A percentile compares a stretch with the other conserved stretches of the same genome.
phyloP scores from a whole-genome alignment of 179 eudicot genomes.

The Silene coronaria region DNA sequence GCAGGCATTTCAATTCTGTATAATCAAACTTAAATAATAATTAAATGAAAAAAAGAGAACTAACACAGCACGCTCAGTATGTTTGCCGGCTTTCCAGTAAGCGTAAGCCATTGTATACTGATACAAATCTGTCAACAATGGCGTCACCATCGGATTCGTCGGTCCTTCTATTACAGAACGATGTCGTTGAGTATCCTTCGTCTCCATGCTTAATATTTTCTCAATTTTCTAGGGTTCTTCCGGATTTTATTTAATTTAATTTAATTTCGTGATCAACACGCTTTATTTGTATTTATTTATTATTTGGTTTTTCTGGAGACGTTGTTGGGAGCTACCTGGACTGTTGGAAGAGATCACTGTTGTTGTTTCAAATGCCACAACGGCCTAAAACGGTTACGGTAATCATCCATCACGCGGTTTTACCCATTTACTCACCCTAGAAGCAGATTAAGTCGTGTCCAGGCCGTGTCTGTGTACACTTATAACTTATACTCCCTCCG shows the following conservation, averaged over 20 bases:
- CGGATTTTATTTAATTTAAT: background rate
- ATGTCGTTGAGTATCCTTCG: background rate
- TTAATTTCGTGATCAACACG: background rate
- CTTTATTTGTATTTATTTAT: too few relatives aligned
- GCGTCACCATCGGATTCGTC: constrained; percentile 94
- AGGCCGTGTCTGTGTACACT: too few relatives aligned
- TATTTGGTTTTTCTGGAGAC: too few relatives aligned
- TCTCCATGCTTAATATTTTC: constrained; percentile 28
- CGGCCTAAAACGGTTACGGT: too few relatives aligned
- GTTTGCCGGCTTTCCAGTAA: constrained; percentile 95
- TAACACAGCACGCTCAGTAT: constrained; percentile 83
- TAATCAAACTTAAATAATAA: background rate
- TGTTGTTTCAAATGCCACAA: too few relatives aligned
- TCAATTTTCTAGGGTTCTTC: constrained; percentile 25
- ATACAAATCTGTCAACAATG: constrained; percentile 82
- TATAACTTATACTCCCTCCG: too few relatives aligned
- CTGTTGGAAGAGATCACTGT: too few relatives aligned
- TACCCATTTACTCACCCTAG: too few relatives aligned
- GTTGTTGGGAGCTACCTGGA: too few relatives aligned
- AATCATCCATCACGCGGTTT: too few relatives aligned
- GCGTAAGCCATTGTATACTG: constrained; percentile 97
- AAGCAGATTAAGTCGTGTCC: too few relatives aligned
- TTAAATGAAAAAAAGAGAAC: constrained; percentile 11
- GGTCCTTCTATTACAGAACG: constrained; percentile 38
- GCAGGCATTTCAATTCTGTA: too few relatives aligned